Percentiles rank a stretch among this genome's conserved stretches.
Evolutionary conservation across 805 yeast genomes (phyloP).

Genomic region (Kazachstania taianensis): DNA sequence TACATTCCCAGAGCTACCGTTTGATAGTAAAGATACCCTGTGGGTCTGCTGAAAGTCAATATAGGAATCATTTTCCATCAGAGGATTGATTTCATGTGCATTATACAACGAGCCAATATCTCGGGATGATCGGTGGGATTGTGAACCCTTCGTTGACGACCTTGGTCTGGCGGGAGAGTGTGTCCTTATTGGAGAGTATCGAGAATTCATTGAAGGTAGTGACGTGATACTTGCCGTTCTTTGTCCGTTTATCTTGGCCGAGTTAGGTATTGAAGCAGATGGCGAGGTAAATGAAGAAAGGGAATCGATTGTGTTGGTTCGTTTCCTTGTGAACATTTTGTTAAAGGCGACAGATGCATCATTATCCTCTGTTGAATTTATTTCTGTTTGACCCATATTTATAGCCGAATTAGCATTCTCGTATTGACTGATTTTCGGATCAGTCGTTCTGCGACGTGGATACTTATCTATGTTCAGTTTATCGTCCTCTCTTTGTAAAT

Average conservation of each 20-base stretch:
- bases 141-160: slow-evolving; percentile 21
- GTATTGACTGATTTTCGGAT: neutral
- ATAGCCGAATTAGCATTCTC: neutral
- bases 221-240: slow-evolving; percentile 19
- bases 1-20: slow-evolving; percentile 4
- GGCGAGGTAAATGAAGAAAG: slow-evolving; percentile 5
- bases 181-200: slow-evolving; percentile 24
- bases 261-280: neutral
- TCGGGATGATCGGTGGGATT: slow-evolving; percentile 20
- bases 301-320: slow-evolving; percentile 26
- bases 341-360: slow-evolving; percentile 30
- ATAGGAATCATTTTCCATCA: slow-evolving; percentile 12
- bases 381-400: neutral
- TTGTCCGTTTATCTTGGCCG: slow-evolving; percentile 8
- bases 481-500: neutral
- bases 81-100: slow-evolving; percentile 8
- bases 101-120: slow-evolving; percentile 19
- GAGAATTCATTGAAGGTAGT: slow-evolving; percentile 17
- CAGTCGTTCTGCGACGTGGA: too few relatives aligned
- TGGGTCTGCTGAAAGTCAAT: slow-evolving; percentile 16
- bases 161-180: slow-evolving; percentile 26
- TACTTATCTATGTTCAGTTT: neutral
- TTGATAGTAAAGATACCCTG: neutral
- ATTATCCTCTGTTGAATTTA: slow-evolving; percentile 19
- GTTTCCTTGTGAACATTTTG: slow-evolving; percentile 26